Conservation (phyloP, 2,329 filamentous ascomycete genomes). For the Fusarium ambrosium region DNA sequence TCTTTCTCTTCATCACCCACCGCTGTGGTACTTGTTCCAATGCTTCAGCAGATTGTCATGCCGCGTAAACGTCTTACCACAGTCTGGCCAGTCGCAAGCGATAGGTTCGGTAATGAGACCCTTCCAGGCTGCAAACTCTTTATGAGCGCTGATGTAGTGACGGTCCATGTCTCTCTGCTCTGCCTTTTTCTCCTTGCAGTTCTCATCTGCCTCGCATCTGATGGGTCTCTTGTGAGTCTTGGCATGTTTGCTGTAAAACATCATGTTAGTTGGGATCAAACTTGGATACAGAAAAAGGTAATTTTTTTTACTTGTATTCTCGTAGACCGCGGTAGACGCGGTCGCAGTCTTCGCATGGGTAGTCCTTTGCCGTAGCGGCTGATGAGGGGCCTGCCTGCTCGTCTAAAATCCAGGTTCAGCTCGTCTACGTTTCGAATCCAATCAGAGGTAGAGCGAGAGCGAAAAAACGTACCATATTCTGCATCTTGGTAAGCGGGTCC, state of each 20-base stretch:
- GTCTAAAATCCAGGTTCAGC: slow-evolving; percentile 4
- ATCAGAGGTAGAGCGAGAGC: neutral
- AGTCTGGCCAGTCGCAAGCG: slow-evolving; percentile 15
- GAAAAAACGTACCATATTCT: slow-evolving; percentile 15
- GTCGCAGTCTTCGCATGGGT: slow-evolving; percentile 19
- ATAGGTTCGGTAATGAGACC: slow-evolving; percentile 8
- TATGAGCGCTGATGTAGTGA: slow-evolving; percentile 40
- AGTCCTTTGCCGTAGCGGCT: neutral
- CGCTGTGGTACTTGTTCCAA: slow-evolving; percentile 27
- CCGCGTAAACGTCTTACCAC: slow-evolving; percentile 28
- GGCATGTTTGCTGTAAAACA: slow-evolving; percentile 38
- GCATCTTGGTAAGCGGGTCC: slow-evolving; percentile 25
- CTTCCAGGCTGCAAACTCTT: slow-evolving; percentile 16
- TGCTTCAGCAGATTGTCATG: slow-evolving; percentile 40
- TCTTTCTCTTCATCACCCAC: neutral
- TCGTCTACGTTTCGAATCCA: neutral
- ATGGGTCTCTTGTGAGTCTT: slow-evolving; percentile 41
- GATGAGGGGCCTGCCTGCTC: slow-evolving; percentile 24
- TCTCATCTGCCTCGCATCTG: slow-evolving; percentile 34
- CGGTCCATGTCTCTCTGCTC: slow-evolving; percentile 45
- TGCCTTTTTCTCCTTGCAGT: slow-evolving; percentile 27
- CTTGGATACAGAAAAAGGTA: no score
- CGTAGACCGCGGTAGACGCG: neutral
- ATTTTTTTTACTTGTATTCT: slow-evolving; percentile 27
- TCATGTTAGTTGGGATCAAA: slow-evolving; percentile 7